Percentiles rank a stretch among this genome's conserved stretches.
These are phyloP conservation scores for Pholiota microspora DNA, from an alignment of 768 basidiomycete species.

Conservation along the genomic window DNA sequence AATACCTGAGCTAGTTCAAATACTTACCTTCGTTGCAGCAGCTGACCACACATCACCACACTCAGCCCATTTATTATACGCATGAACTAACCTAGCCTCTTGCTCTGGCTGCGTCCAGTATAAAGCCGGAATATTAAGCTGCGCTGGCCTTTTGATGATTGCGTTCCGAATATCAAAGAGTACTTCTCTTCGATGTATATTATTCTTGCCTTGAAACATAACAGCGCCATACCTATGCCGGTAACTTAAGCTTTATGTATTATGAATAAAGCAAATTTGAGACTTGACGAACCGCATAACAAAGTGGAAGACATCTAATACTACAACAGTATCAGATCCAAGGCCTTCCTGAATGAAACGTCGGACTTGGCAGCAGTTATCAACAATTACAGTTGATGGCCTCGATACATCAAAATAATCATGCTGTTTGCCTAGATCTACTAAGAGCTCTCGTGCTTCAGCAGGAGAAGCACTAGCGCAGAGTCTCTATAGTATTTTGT, in stretches of 20 bases:
- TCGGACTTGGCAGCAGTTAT: conserved; percentile 13
- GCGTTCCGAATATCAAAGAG: conserved; percentile 1
- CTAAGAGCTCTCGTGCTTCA: not conserved
- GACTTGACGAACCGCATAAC: conserved; percentile 6
- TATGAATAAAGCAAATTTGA: too few relatives aligned
- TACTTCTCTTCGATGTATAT: conserved; percentile 2
- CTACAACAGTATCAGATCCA: not conserved
- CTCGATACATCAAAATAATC: not conserved
- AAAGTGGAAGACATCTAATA: conserved; percentile 9
- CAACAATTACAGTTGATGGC: conserved; percentile 1
- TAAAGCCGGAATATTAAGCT: not conserved
- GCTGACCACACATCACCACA: conserved; percentile 2
- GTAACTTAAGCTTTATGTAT: not conserved
- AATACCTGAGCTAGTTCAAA: not conserved
- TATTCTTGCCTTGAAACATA: not conserved
- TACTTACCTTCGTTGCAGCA: conserved; percentile 6
- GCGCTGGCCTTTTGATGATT: not conserved
- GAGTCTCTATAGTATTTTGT: not conserved
- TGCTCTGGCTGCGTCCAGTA: conserved; percentile 9
- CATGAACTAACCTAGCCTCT: not conserved
- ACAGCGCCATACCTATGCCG: conserved; percentile 3
- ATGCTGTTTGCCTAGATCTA: not conserved
- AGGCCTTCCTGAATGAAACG: not conserved
- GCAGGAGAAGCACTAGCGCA: conserved; percentile 5
- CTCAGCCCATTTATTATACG: conserved; percentile 1